phyloP scores from a whole-genome alignment of 257 asterid genomes.

The Solanum tarapatanum region DNA sequence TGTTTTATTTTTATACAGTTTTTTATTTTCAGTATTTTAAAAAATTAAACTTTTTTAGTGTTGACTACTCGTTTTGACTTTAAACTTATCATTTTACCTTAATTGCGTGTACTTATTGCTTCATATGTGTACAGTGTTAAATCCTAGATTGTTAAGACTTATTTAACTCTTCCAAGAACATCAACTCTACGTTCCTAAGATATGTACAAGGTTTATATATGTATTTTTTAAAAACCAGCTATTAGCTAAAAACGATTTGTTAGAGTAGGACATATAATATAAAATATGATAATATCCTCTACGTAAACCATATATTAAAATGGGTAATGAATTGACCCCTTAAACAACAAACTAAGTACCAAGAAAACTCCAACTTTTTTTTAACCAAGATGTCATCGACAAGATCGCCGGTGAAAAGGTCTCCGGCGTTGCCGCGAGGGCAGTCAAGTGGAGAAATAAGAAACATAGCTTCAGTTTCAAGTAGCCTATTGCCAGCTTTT shows the following conservation, averaged over 20 bases:
- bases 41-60: background rate
- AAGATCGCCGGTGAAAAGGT: conserved; percentile 29
- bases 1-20: background rate
- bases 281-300: background rate
- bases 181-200: background rate
- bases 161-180: background rate
- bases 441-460: conserved; percentile 37
- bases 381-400: conserved; percentile 18
- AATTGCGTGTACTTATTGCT: background rate
- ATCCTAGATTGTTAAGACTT: background rate
- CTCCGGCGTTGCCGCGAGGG: conserved; percentile 32
- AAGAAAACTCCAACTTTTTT: background rate
- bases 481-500: conserved; percentile 86
- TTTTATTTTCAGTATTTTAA: background rate
- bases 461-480: conserved; percentile 72
- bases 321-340: background rate
- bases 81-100: background rate
- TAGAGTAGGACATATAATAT: background rate
- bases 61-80: background rate
- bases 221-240: background rate
- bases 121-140: background rate
- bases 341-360: background rate
- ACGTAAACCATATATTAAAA: background rate
- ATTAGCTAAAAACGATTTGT: background rate
- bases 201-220: background rate